Conservation (phyloP, 441 rosid genomes). For the Jatropha podagrica region DNA sequence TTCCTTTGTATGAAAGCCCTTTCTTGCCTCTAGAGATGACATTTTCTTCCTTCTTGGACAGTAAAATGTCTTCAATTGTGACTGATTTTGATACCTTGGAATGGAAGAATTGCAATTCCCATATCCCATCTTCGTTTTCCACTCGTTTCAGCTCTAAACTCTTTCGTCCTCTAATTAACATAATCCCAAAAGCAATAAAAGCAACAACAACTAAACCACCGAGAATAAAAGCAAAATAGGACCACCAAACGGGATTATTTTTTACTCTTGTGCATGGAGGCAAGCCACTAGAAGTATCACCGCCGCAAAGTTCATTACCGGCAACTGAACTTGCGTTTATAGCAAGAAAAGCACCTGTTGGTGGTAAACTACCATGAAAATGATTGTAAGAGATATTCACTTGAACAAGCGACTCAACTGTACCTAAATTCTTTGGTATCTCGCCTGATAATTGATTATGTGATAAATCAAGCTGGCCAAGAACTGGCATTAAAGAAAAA, state of each 20-base stretch:
- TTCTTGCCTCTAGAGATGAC: constrained; percentile 40
- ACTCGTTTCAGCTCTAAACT: constrained; percentile 43
- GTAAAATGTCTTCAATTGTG: constrained; percentile 40
- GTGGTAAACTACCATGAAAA: constrained; percentile 66
- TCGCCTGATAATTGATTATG: constrained; percentile 60
- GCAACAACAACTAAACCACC: constrained; percentile 35
- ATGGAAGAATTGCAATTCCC: constrained; percentile 64
- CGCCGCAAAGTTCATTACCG: constrained; percentile 70
- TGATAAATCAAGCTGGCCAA: constrained; percentile 75
- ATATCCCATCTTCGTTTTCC: constrained; percentile 64
- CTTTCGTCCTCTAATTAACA: constrained; percentile 34
- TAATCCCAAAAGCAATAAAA: constrained; percentile 30
- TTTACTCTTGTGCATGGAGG: constrained; percentile 50
- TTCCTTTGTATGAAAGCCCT: constrained; percentile 35
- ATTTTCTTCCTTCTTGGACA: constrained; percentile 47
- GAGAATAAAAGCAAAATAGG: constrained; percentile 36
- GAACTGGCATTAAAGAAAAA: constrained; percentile 62
- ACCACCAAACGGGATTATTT: constrained; percentile 48
- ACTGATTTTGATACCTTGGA: constrained; percentile 42
- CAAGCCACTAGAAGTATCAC: constrained; percentile 39
- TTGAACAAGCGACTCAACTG: constrained; percentile 63
- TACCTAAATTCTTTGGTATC: constrained; percentile 61
- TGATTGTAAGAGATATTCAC: constrained; percentile 77
- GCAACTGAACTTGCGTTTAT: constrained; percentile 63
- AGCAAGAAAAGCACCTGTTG: constrained; percentile 71